A percentile compares a stretch with the other conserved stretches of the same genome.
phyloP scores from a whole-genome alignment of 2,329 filamentous ascomycete genomes.

The Pseudogymnoascus sp. region DNA sequence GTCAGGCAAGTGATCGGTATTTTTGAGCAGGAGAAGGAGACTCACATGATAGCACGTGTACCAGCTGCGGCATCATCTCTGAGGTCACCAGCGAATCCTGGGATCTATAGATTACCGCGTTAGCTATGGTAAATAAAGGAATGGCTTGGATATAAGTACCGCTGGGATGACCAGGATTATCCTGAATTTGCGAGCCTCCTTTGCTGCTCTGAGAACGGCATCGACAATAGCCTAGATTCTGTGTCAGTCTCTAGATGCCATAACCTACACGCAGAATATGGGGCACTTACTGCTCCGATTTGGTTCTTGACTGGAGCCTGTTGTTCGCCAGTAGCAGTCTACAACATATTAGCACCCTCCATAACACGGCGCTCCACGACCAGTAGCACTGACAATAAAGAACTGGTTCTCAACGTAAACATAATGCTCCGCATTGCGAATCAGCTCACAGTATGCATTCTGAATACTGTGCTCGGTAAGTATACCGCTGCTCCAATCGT shows the following conservation, averaged over 20 bases:
- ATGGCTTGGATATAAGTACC: neutral
- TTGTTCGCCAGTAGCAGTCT: constrained; percentile 78
- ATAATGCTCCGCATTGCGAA: constrained; percentile 80
- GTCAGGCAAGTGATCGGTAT: constrained; percentile 29
- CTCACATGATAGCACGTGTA: constrained; percentile 75
- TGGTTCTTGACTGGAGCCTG: constrained; percentile 82
- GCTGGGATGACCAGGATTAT: constrained; percentile 87
- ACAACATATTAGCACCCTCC: constrained; percentile 35
- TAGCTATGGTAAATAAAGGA: neutral
- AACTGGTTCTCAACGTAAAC: constrained; percentile 99
- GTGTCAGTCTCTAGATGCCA: neutral
- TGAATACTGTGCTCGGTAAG: constrained; percentile 78
- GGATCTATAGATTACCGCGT: constrained; percentile 43
- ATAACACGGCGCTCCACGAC: neutral
- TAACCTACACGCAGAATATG: neutral
- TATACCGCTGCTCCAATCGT: constrained; percentile 91
- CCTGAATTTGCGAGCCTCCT: constrained; percentile 80
- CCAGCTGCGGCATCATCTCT: constrained; percentile 75
- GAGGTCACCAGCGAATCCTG: constrained; percentile 89
- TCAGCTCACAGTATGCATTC: constrained; percentile 79
- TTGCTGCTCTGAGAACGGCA: constrained; percentile 71
- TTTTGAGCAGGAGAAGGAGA: neutral
- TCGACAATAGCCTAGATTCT: constrained; percentile 67
- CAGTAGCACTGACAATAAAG: constrained; percentile 55
- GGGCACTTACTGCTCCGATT: constrained; percentile 52